phyloP scores from a whole-genome alignment of 2,329 filamentous ascomycete genomes.

The Apiospora rasikravindrae region DNA sequence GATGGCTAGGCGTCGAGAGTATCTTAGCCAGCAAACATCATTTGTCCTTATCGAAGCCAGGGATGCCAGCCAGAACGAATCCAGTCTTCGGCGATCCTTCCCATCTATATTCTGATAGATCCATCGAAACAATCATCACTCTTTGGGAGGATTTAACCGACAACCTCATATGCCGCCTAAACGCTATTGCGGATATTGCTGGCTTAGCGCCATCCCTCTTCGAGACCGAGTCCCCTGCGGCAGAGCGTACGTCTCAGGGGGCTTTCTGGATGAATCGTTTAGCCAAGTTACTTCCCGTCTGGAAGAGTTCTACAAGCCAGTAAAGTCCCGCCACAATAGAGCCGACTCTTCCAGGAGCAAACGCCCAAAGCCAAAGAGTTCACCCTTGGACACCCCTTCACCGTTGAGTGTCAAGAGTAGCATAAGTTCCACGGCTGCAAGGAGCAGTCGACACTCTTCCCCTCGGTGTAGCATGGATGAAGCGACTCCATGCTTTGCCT shows the following conservation, averaged over 20 bases:
- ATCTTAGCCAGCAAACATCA: background rate
- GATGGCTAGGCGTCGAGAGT: background rate
- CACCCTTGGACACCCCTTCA: background rate
- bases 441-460: background rate
- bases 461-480: background rate
- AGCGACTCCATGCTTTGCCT: background rate
- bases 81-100: background rate
- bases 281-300: background rate
- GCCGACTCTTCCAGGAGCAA: no score
- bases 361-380: background rate
- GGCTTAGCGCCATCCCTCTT: background rate
- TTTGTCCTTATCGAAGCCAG: background rate
- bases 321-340: background rate
- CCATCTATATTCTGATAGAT: background rate
- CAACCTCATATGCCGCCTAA: background rate
- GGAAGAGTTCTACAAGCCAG: background rate
- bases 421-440: background rate
- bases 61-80: background rate
- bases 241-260: background rate
- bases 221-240: background rate
- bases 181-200: background rate
- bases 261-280: background rate
- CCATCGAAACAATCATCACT: background rate
- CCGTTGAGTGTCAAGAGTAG: background rate
- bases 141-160: background rate